phyloP scores from a whole-genome alignment of 2,329 filamentous ascomycete genomes.

The Penicillium sp. region DNA sequence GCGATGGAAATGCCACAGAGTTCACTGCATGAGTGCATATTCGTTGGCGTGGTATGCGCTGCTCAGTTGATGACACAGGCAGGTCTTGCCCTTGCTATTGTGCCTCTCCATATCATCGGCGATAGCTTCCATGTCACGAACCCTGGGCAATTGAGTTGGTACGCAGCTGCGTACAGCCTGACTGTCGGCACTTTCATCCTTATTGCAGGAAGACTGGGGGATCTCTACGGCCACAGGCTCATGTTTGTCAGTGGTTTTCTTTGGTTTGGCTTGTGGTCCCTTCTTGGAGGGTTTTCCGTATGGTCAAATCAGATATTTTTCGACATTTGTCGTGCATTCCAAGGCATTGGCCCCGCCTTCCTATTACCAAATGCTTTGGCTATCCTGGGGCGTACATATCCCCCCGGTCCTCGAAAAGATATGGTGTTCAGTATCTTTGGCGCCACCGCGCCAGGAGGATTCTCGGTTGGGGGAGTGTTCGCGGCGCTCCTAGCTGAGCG shows the following conservation, averaged over 20 bases:
- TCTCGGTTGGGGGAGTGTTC: slow-evolving; percentile 43
- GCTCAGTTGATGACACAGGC: slow-evolving; percentile 46
- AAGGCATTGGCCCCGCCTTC: slow-evolving; percentile 61
- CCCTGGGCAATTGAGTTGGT: slow-evolving; percentile 47
- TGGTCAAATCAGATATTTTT: slow-evolving; percentile 48
- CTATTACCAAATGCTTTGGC: slow-evolving; percentile 64
- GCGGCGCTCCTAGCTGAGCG: slow-evolving; percentile 40
- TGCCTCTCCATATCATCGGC: slow-evolving; percentile 51
- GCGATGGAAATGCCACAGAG: too few species aligned
- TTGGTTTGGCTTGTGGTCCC: slow-evolving; percentile 41
- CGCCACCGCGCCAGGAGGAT: slow-evolving; percentile 48
- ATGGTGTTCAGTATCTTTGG: slow-evolving; percentile 58
- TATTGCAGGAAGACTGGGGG: slow-evolving; percentile 38
- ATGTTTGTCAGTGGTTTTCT: slow-evolving; percentile 38
- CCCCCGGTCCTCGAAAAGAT: slow-evolving; percentile 56
- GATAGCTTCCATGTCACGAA: slow-evolving; percentile 48
- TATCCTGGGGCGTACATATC: slow-evolving; percentile 59
- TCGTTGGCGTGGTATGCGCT: slow-evolving; percentile 33
- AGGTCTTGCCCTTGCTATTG: slow-evolving; percentile 32
- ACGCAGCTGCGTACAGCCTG: slow-evolving; percentile 55
- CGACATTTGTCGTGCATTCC: slow-evolving; percentile 53
- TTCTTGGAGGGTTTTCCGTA: slow-evolving; percentile 38
- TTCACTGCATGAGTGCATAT: slow-evolving; percentile 2
- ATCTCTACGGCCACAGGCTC: slow-evolving; percentile 39
- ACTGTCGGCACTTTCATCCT: slow-evolving; percentile 39